Base-by-base conservation (phyloP, 108 stramenopile genomes). In the Cyclotella baltica region DNA sequence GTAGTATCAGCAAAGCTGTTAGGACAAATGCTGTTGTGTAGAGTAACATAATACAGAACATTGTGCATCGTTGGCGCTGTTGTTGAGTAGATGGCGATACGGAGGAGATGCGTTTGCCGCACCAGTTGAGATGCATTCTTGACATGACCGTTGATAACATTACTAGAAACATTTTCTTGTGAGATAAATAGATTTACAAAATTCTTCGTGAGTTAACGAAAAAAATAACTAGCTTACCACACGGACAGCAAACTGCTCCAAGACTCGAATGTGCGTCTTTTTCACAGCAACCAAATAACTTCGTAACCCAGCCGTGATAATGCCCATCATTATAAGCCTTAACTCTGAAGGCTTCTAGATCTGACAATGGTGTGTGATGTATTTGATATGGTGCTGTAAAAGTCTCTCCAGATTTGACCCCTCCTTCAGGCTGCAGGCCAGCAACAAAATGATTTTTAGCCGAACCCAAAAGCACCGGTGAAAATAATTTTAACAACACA, bases 101-200 rank as follows among this genome's bases (percentile, higher is more conserved):
- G 0, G 73, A 47, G 11, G 43, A 53, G 8, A 30, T 75, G 51
- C 33, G 61, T 75, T 64, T 72, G 36, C 71, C 73, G 27, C 35
- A 66, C 53, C 76, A 77, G 47, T 68, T 77, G 6, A 77, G 76
- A 61, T 77, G 57, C 68, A 70, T 70, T 62, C 40, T 57, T 16
- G 40, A n/a, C 68, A 77, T 51, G 33, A 77, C 57, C 4, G 52
- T 67, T 19, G 57, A 68, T 33, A 77, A 20, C 11, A 70, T 33
- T 8, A 77, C 68, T 76, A 23, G 8, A n/a, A 43, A 27, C 0
- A 5, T 20, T 2, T 33, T 37, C 16, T 50, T 10, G 11, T 50
- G 11, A 11, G 23, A 19, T n/a, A 15, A 19, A 23, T 10, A 55
- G 53, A 55, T n/a, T 25, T 5, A 20, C 53, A n/a, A n/a, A 55